Conservation (phyloP, 768 basidiomycete species). For the Termitomyces eurrhizus region DNA sequence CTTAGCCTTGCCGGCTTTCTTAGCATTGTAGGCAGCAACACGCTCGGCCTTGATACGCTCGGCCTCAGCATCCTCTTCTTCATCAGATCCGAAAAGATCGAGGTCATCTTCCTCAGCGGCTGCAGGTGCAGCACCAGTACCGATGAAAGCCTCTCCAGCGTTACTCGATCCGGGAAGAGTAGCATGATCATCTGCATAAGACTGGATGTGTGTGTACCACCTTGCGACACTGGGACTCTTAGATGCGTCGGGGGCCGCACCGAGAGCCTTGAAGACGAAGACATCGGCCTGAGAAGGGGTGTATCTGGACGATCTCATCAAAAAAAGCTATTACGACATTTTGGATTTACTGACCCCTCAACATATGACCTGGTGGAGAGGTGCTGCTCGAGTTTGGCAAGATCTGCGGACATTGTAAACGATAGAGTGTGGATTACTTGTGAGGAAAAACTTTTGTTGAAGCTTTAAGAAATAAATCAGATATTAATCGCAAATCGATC, state of each 20-base stretch:
- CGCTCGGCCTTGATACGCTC: slow-evolving; percentile 89
- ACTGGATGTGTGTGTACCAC: slow-evolving; percentile 95
- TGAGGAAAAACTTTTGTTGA: slow-evolving; percentile 16
- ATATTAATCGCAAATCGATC: slow-evolving; percentile 12
- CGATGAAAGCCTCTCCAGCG: slow-evolving; percentile 71
- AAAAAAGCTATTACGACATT: slow-evolving; percentile 7
- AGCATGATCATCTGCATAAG: slow-evolving; percentile 74
- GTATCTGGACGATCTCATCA: slow-evolving; percentile 49
- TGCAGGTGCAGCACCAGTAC: slow-evolving; percentile 39
- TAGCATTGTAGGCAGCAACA: slow-evolving; percentile 87
- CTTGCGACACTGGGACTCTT: slow-evolving; percentile 71
- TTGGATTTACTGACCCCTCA: slow-evolving; percentile 67
- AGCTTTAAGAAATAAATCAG: slow-evolving; percentile 3
- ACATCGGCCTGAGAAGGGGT: slow-evolving; percentile 94
- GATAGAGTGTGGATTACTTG: slow-evolving; percentile 20
- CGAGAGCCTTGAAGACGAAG: slow-evolving; percentile 79
- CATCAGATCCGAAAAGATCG: slow-evolving; percentile 86
- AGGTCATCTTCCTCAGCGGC: slow-evolving; percentile 64
- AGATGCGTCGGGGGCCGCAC: slow-evolving; percentile 59
- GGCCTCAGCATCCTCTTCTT: slow-evolving; percentile 80
- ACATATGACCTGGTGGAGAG: slow-evolving; percentile 86
- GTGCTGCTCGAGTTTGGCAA: slow-evolving; percentile 78
- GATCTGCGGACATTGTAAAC: slow-evolving; percentile 59
- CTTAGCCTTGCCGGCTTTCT: slow-evolving; percentile 91
- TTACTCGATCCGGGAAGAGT: slow-evolving; percentile 83